Conservation (phyloP, 768 basidiomycete genomes). For the Exsudoporus frostii region DNA sequence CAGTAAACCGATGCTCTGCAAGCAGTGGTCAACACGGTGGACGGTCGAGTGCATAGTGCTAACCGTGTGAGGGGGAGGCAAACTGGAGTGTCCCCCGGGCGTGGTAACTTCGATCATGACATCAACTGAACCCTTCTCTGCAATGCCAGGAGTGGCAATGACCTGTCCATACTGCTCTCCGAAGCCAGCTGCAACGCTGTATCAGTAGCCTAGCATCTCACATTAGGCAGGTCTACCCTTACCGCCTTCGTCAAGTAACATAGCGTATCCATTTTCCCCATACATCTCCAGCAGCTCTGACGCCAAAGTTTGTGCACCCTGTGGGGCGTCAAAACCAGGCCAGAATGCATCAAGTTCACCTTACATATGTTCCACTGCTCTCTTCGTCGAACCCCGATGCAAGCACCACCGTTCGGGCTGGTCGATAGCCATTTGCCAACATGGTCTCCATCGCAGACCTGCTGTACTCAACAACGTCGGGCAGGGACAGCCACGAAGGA, state of each 20-base stretch:
- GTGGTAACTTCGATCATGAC: conserved; percentile 61
- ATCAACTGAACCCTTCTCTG: conserved; percentile 72
- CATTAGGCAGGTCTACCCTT: conserved; percentile 17
- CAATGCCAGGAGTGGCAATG: conserved; percentile 60
- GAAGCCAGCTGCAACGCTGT: conserved; percentile 43
- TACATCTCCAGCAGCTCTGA: conserved; percentile 54
- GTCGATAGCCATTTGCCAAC: conserved; percentile 58
- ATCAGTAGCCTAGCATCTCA: background rate
- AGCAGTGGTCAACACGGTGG: conserved; percentile 7
- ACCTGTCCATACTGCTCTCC: conserved; percentile 47
- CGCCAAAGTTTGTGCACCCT: conserved; percentile 56
- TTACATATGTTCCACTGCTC: conserved; percentile 48
- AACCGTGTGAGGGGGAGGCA: conserved; percentile 81
- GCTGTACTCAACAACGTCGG: background rate
- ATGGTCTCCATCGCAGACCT: conserved; percentile 63
- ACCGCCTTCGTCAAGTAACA: conserved; percentile 90
- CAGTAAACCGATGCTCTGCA: conserved; percentile 80
- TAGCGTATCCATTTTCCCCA: conserved; percentile 67
- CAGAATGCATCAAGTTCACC: background rate
- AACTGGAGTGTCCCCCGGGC: conserved; percentile 81
- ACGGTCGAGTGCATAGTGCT: conserved; percentile 9
- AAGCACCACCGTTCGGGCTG: conserved; percentile 58
- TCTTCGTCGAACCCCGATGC: conserved; percentile 81
- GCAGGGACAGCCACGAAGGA: background rate
- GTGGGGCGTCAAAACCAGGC: background rate